Base-by-base conservation (phyloP, 1,284 basidiomycete species). In the Ceratobasidium sp. region DNA sequence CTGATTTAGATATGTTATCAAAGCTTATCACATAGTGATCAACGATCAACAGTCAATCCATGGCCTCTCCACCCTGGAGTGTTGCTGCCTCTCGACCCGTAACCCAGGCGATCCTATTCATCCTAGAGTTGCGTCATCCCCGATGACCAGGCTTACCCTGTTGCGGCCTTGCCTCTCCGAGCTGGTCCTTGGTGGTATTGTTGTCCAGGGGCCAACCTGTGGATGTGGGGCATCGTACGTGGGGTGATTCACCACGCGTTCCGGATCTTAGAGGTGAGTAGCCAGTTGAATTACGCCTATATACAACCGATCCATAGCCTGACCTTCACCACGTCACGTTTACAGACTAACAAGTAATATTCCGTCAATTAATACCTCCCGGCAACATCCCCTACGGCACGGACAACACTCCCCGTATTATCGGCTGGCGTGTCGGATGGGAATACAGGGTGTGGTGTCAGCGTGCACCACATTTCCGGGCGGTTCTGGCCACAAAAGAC, bases 401-500 rank as follows among this genome's bases (percentile, higher is more conserved):
- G 12, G 10, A 28, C 64, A 23, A 44, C 44, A 66, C 42, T 39
- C 33, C 33, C 33, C 33, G 33, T 33, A 33, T 33, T 4, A 33
- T 33, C 33, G 33, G 33, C 33, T 33, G 33, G 33, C 33, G 33
- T 33, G 33, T 33, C 33, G 33, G 33, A 33, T 33, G 9, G 63
- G 15, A 20, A n/a, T 26, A 42, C 23, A 67, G 10, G 64, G 51
- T 70, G 46, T 10, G 42, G 18, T 23, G 39, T 69, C 68, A 58
- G 53, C 33, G 10, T 44, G 33, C 33, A 44, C 55, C 68, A 44
- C 9, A 55, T 44, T 70, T 70, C 55, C 40, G 68, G 68, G 40
- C 40, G 15, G 23, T 70, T 56, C 10, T 70, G 55, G 28, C 68
- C 68, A 39, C 68, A 70, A 70, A 58, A 39, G 68, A 70, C 55